Evolutionary conservation across 2,329 filamentous ascomycete species (phyloP), one percentile per base, ranked within the genome.

Genomic region (Pestalotiopsis sp.): DNA sequence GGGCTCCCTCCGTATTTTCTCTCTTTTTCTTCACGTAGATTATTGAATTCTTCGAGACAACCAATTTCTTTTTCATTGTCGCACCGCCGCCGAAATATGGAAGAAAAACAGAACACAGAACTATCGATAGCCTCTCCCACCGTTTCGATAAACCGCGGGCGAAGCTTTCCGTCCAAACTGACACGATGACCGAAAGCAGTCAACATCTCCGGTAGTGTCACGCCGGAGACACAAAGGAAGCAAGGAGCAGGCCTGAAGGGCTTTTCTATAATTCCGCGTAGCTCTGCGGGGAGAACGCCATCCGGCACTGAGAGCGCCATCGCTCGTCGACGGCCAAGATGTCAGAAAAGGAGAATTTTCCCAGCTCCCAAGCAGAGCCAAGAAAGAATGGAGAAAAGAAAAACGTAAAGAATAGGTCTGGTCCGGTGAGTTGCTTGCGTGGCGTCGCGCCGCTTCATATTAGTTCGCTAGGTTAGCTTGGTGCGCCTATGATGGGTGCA

Each of bases 91-190:
- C 23, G 14, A 27, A 59, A 9, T 17, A 27, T 27, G 12, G 25
- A 36, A 27, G 12, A 27, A 27, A 27, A 14, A 14, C 57, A 59
- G 57, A 59, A 59, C 25, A 59, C 23, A 59, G 31, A 23, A 59
- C 57, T 59, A 59, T 59, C 57, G 57, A 59, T 59, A 59, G 14
- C 20, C 25, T 23, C 57, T 59, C 23, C 27, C 57, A 59, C 57
- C 57, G 57, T 59, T 27, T 52, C 45, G 45, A 52, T 52, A 52
- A 52, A 52, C 20, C 20, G 45, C 45, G 17, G 45, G 20, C 45
- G 45, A 52, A 17, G 45, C 20, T 52, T 52, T 52, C 14, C 20
- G 7, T 36, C 4, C 17, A 5, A n/a, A 2, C 45, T 52, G n/a
- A 6, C 7, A 20, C 45, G 14, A 52, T 52, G 17, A n/a, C 45